Evolutionary conservation across 148 eudicot genomes (phyloP), one percentile per base, ranked within the genome.

Genomic region (Rhododendron mucronatum): DNA sequence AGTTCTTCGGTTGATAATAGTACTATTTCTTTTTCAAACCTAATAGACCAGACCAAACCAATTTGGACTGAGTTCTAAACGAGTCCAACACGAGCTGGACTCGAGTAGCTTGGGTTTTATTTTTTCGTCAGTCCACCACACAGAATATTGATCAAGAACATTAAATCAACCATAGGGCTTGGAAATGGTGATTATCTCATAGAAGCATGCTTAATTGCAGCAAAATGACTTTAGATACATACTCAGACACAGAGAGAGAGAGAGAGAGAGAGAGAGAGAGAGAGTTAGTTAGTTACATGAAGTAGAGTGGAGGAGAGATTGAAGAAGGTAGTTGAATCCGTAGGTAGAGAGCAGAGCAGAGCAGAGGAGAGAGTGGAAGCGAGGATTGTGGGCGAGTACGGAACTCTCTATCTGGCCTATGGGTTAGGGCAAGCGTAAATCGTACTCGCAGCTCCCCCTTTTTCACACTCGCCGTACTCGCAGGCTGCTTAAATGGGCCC

Each of bases 341-440:
- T 82, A 3, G 18, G 18, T 53, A 53, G 59, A 14, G 18, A 37
- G 30, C 0, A 37, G 39, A 37, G 39, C 6, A 39, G 41, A 41
- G 44, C 48, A 35, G 69, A 35, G 28, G 7, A 45, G 48, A 33
- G 83, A 8, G 44, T 5, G n/a, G 20, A 9, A 13, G 73, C 39
- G 84, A 81, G 69, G 16, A 20, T 35, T 57, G 71, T 1, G 84
- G 84, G 84, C 84, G 84, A 82, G 84, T 82, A 82, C 4, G 71
- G 71, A 53, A 55, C 44, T 55, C 83, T 81, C 37, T 21, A 5
- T 41, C 14, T 33, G n/a, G n/a, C 30, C 14, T 18, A 51, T 48
- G n/a, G 69, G 33, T 81, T 81, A 57, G 84, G 84, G 73, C 69
- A 80, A 39, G 23, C 4, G 78, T 20, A 47, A 26, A 79, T 20